Base-by-base conservation (phyloP, 225 moss, liverwort and hornwort genomes). In the Sphagnum tenellum region DNA sequence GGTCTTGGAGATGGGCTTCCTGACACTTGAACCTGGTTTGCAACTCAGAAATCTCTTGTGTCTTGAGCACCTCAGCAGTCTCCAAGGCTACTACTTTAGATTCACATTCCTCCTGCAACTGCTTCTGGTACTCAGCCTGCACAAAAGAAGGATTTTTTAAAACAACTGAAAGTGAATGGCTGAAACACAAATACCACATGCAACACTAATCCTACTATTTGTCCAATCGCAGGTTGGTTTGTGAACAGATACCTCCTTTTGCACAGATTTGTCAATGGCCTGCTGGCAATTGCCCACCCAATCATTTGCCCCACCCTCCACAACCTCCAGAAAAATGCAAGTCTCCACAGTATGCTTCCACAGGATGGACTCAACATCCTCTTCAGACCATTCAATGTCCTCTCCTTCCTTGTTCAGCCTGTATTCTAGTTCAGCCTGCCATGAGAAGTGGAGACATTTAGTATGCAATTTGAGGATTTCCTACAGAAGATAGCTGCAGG, bases 291-390 rank as follows among this genome's bases (percentile, higher is more conserved):
- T 65, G 61, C 61, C 57, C 48, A 52, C 68, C 46, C 54, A 72
- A n/a, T 62, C 55, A 8, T 54, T 49, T 55, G 64, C 54, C 14
- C 67, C 50, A 9, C 11, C 68, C n/a, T 72, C 68, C 44, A 72
- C n/a, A 44, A 72, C 46, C 61, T 77, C 61, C 3, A 72, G 52
- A n/a, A 50, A 69, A 55, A 72, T 65, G 11, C n/a, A 68, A 47
- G 65, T 49, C 69, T 77, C 69, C 29, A 61, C 48, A n/a, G 62
- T 61, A 52, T 66, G 62, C 65, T 72, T 57, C 72, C 69, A 77
- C 56, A 13, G 12, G 51, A 29, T 68, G 61, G 48, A 56, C 64
- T 77, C 68, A 47, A 77, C 56, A 44, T 69, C 65, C 53, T 53
- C 50, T n/a, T 47, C 69, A 29, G 69, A 29, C 56, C 46, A 61